Percentiles rank a stretch among this genome's conserved stretches.
phyloP scores from a whole-genome alignment of 2,329 filamentous ascomycete genomes.

The Graphiopsis chlorocephala region DNA sequence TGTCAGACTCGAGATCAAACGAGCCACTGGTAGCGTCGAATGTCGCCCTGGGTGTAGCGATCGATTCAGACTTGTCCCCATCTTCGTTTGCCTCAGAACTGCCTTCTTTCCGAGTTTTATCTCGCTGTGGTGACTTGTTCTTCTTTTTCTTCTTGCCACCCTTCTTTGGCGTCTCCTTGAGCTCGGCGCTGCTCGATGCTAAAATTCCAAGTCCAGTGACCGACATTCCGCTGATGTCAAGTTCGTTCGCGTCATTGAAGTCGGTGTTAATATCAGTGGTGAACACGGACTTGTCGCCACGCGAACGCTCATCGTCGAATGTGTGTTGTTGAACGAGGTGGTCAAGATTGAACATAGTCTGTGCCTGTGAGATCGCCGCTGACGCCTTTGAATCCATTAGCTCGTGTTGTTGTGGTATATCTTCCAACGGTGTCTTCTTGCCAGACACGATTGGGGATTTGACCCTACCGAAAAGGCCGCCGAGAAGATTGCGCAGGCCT shows the following conservation, averaged over 20 bases:
- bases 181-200: background rate
- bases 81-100: background rate
- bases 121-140: background rate
- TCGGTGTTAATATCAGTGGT: background rate
- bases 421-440: background rate
- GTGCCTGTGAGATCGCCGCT: background rate
- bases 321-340: background rate
- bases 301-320: background rate
- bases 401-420: background rate
- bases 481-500: background rate
- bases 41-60: background rate
- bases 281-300: background rate
- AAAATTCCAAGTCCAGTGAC: background rate
- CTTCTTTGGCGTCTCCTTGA: background rate
- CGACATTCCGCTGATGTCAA: background rate
- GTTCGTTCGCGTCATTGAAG: background rate
- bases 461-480: background rate
- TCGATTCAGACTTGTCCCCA: background rate
- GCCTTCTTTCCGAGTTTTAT: background rate
- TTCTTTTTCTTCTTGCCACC: constrained; percentile 4
- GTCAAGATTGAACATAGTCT: background rate
- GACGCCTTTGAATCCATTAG: constrained; percentile 2
- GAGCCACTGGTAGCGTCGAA: background rate
- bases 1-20: background rate
- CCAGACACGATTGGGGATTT: constrained; percentile 5